phyloP scores from a whole-genome alignment of 2,329 filamentous ascomycete genomes.

The Neonectria faginata region DNA sequence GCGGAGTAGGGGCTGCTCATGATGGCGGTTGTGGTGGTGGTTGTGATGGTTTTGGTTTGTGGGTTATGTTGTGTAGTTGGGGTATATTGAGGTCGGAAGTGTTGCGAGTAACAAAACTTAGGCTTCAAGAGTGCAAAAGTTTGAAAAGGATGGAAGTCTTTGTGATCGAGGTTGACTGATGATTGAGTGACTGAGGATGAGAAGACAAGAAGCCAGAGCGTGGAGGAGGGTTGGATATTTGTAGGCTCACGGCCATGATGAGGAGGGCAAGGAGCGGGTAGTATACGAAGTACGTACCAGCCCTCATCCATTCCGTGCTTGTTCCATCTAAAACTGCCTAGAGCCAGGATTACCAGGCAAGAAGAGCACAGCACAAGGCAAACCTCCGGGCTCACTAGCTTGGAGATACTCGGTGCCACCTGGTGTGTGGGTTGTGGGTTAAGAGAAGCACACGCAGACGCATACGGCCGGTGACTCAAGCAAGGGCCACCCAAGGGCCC shows the following conservation, averaged over 20 bases:
- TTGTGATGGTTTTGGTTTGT: constrained; percentile 10
- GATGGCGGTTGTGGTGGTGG: constrained; percentile 33
- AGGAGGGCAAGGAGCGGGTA: background rate
- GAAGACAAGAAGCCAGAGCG: background rate
- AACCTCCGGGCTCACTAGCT: constrained; percentile 19
- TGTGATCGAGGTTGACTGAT: background rate
- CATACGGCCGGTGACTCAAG: constrained; percentile 37
- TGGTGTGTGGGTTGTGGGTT: constrained; percentile 5
- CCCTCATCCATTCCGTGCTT: background rate
- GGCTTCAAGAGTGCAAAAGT: background rate
- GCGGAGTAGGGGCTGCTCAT: constrained; percentile 43
- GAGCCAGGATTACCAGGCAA: constrained; percentile 37
- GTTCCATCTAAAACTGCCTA: constrained; percentile 30
- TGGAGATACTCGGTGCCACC: background rate
- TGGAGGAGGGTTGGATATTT: constrained; percentile 15
- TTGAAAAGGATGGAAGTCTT: background rate
- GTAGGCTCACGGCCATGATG: constrained; percentile 12
- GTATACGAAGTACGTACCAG: constrained; percentile 14
- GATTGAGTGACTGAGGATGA: constrained; percentile 16
- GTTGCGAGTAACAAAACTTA: constrained; percentile 23
- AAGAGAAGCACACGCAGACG: background rate
- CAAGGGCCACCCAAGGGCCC: constrained; percentile 35
- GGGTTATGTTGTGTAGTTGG: constrained; percentile 3
- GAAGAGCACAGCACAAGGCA: constrained; percentile 36
- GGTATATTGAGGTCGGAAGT: constrained; percentile 13